Conservation (phyloP, 352 stramenopile genomes). For the Sclerospora graminicola region DNA sequence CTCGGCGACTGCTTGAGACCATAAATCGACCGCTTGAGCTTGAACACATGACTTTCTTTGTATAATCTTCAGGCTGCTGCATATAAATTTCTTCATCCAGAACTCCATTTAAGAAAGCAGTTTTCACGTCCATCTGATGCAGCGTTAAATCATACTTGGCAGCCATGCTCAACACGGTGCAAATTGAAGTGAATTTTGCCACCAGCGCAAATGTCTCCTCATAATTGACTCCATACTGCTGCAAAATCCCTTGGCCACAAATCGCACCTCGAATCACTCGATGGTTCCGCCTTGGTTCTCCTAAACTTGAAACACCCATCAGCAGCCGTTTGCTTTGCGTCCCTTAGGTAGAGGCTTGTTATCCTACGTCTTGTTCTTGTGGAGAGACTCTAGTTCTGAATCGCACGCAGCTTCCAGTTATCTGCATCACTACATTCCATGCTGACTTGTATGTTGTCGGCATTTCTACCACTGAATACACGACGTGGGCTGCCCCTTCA, state of each 20-base stretch:
- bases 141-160: neutral
- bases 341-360: neutral
- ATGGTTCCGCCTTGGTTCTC: neutral
- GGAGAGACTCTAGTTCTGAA: neutral
- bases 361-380: neutral
- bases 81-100: neutral
- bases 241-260: neutral
- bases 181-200: neutral
- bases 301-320: neutral
- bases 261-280: neutral
- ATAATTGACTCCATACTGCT: neutral
- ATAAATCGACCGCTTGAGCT: neutral
- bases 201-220: neutral
- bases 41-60: neutral
- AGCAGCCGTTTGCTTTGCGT: neutral
- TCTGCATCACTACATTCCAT: neutral
- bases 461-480: neutral
- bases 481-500: neutral
- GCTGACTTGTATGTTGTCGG: neutral
- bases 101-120: neutral
- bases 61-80: neutral
- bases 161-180: neutral
- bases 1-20: neutral
- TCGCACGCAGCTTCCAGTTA: neutral
- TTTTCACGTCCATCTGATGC: slow-evolving; percentile 3